Base-by-base conservation (phyloP, 2,329 filamentous ascomycete species). In the Moelleriella libera region DNA sequence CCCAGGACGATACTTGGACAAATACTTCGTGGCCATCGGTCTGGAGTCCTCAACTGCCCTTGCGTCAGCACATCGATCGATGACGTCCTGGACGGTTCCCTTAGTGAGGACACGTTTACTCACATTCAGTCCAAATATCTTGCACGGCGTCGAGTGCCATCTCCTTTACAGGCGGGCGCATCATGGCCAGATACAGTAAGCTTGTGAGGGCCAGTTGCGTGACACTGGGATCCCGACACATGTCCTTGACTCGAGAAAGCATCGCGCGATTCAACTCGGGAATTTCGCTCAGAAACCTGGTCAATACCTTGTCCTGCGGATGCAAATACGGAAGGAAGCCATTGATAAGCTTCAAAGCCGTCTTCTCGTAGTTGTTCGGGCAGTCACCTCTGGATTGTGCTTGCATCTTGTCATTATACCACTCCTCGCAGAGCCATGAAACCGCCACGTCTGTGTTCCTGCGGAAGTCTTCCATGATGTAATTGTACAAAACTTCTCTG, bases 401-500 rank as follows among this genome's bases (percentile, higher is more conserved):
- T 51, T 62, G 67, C 53, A 68, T 66, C 62, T 64, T 80, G 62
- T 97, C 90, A 57, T 89, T 94, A 64, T 95, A 97, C 90, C 92
- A 98, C 66, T 98, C 92, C 63, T 98, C 92, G 56, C 84, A 94
- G 12, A 98, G 74, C 92, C 92, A 98, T 6, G 83, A 82, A 46
- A 97, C 88, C 1, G 88, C 90, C 28, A 92, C 78, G 55, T 94
- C 89, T 52, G 97, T 89, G 42, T 92, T 82, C 52, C 77, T 82
- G 47, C 90, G 81, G 67, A 95, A 98, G 60, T 97, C 90, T 53
- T 94, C 88, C 52, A 97, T 77, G 44, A 97, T 77, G 61, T 94
- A 96, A 47, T 78, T 75, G 64, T 88, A 92, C 2, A 98, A 69
- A 6, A 80, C 74, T 55, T 94, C 84, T 46, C 92, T 80, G 53